Conservation (phyloP, 371 early-diverging fungal genomes). For the Fennellomyces sp. region DNA sequence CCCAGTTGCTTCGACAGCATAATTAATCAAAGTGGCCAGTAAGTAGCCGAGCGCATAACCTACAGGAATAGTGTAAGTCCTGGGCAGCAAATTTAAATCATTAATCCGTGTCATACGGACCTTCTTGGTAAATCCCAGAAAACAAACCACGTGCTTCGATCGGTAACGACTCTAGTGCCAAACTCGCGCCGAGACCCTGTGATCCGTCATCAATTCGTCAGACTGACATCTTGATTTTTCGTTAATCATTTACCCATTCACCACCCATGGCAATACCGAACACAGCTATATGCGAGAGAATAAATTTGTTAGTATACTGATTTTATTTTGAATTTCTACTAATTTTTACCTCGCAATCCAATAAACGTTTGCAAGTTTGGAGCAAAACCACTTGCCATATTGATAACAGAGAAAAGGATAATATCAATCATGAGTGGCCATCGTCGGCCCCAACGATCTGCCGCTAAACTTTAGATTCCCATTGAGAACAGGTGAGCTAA, state of each 20-base stretch:
- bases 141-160: slow-evolving; percentile 71
- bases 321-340: no score
- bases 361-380: slow-evolving; percentile 49
- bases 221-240: no score
- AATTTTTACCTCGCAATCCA: slow-evolving; percentile 56
- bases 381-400: slow-evolving; percentile 71
- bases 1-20: slow-evolving; percentile 42
- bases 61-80: no score
- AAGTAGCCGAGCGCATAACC: slow-evolving; percentile 72
- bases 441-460: slow-evolving; percentile 70
- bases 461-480: slow-evolving; percentile 45
- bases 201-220: no score
- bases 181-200: slow-evolving; percentile 68
- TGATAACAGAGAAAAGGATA: slow-evolving; percentile 62
- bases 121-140: slow-evolving; percentile 76
- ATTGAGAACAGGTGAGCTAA: background rate
- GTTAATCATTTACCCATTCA: slow-evolving; percentile 70
- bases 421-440: slow-evolving; percentile 73
- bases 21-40: slow-evolving; percentile 64
- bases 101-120: no score
- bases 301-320: no score
- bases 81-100: no score
- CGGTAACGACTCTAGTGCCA: slow-evolving; percentile 73
- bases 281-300: no score
- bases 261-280: slow-evolving; percentile 80